phyloP scores from a whole-genome alignment of 208 protist genomes.

The Leishmania lainsoni region DNA sequence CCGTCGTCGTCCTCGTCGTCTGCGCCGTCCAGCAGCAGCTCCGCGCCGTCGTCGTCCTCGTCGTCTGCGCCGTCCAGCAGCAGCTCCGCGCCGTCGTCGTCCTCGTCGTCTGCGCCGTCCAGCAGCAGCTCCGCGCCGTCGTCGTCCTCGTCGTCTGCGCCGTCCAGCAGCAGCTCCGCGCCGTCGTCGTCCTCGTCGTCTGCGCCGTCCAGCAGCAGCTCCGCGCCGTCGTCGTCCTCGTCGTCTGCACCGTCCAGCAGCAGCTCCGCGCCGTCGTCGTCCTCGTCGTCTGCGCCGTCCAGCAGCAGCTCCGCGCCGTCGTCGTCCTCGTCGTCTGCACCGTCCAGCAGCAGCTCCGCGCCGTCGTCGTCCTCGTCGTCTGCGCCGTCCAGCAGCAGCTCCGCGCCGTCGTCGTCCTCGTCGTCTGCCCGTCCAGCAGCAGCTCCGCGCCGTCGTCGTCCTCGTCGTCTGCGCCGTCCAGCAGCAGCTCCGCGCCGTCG shows the following conservation, averaged over 20 bases:
- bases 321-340: not conserved
- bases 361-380: constrained; percentile 1
- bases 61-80: not conserved
- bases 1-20: not conserved
- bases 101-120: not conserved
- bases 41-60: not conserved
- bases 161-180: not conserved
- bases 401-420: no score
- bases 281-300: not conserved
- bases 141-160: not conserved
- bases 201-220: not conserved
- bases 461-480: constrained; percentile 1
- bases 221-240: no score
- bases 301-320: not conserved
- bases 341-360: not conserved
- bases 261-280: not conserved
- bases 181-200: not conserved
- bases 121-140: not conserved
- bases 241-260: not conserved
- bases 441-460: not conserved
- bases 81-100: not conserved
- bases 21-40: constrained; percentile 3
- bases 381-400: not conserved
- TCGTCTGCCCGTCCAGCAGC: not conserved
- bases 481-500: constrained; percentile 1